Conservation (phyloP, 1,284 basidiomycete genomes). For the Agaricales sp. region DNA sequence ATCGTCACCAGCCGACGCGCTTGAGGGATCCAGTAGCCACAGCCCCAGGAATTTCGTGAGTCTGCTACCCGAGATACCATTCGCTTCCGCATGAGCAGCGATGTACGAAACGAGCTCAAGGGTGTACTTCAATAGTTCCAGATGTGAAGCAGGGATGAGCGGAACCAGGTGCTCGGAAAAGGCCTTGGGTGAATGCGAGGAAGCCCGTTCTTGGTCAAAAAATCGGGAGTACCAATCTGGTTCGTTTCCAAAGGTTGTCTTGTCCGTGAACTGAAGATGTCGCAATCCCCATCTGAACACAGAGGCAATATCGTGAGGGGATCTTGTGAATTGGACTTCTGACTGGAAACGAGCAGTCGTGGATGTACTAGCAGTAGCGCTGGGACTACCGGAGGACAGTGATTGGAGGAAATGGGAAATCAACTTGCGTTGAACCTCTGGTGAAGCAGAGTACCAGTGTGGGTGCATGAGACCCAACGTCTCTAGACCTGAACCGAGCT, state of each 20-base stretch:
- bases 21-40: constrained; percentile 46
- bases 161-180: constrained; percentile 52
- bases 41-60: constrained; percentile 61
- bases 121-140: constrained; percentile 42
- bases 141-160: constrained; percentile 41
- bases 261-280: constrained; percentile 49
- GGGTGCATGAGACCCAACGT: constrained; percentile 73
- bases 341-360: constrained; percentile 35
- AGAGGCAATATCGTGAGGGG: constrained; percentile 64
- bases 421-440: constrained; percentile 52
- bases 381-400: constrained; percentile 33
- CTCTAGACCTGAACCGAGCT: constrained; percentile 37
- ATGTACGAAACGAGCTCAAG: constrained; percentile 56
- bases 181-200: constrained; percentile 45
- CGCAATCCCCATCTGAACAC: constrained; percentile 72
- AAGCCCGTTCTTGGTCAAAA: constrained; percentile 41
- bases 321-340: constrained; percentile 51
- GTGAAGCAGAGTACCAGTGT: constrained; percentile 67
- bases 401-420: constrained; percentile 64
- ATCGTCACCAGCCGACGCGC: constrained; percentile 37
- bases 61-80: constrained; percentile 64
- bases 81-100: constrained; percentile 58
- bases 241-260: constrained; percentile 41
- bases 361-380: constrained; percentile 37
- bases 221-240: constrained; percentile 59